Percentiles rank a stretch among this genome's conserved stretches.
These are phyloP conservation scores for Syzygium grande DNA, from an alignment of 345 rosid genomes.

Conservation along the genomic window DNA sequence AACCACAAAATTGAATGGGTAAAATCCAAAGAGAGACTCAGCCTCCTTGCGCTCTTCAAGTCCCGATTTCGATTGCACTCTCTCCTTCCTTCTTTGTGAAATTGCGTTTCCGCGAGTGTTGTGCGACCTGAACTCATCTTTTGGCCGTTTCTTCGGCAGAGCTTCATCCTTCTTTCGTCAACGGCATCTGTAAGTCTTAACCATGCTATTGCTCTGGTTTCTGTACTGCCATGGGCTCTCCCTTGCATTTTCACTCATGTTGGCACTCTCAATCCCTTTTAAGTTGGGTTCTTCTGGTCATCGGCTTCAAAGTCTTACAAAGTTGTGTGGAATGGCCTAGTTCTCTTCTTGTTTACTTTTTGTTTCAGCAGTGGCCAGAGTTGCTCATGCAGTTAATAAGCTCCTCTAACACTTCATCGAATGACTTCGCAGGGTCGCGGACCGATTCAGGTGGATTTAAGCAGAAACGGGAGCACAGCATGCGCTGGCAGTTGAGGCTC, in stretches of 20 bases:
- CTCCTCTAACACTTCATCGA: neutral
- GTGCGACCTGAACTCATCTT: neutral
- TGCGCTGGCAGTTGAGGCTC: neutral
- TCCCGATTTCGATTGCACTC: neutral
- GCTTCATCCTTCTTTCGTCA: neutral
- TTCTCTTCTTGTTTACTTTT: neutral
- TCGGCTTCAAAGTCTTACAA: neutral
- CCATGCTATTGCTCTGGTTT: neutral
- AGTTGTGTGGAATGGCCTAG: neutral
- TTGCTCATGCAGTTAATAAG: neutral
- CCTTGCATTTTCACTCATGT: neutral
- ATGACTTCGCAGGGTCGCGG: neutral
- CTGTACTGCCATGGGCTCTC: neutral
- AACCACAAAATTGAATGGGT: neutral
- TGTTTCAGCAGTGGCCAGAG: neutral
- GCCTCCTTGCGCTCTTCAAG: neutral
- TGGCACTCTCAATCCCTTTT: neutral
- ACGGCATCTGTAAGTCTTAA: neutral
- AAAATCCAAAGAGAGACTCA: neutral
- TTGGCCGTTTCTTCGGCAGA: neutral
- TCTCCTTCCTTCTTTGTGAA: neutral
- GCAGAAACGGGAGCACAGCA: conserved; percentile 20
- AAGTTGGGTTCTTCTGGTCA: neutral
- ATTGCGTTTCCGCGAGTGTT: neutral
- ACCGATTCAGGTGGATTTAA: neutral